Evolutionary conservation across 805 yeast genomes (phyloP).

Genomic region (Nakazawaea wyomingensis): DNA sequence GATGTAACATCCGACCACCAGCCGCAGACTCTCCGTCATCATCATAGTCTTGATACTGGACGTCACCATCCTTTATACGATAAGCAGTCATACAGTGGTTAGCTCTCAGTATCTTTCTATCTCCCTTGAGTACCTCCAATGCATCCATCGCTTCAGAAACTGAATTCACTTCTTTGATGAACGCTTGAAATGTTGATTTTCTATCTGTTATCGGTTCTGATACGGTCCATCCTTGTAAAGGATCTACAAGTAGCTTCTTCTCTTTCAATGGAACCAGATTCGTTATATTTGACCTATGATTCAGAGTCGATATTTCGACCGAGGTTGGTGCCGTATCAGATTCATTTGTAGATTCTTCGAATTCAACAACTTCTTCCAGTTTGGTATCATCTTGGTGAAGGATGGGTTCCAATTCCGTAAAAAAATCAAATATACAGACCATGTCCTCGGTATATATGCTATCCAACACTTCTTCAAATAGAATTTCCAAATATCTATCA

Average conservation of each 20-base stretch:
- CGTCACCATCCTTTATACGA: constrained; percentile 54
- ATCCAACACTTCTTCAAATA: constrained; percentile 47
- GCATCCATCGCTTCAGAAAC: constrained; percentile 61
- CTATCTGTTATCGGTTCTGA: constrained; percentile 80
- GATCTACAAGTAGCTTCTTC: constrained; percentile 26
- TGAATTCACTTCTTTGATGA: constrained; percentile 55
- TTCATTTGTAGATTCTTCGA: constrained; percentile 18
- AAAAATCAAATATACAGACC: constrained; percentile 77
- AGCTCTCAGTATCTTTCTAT: constrained; percentile 62
- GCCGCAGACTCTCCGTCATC: constrained; percentile 98
- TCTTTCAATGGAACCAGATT: constrained; percentile 9
- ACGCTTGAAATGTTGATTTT: constrained; percentile 80
- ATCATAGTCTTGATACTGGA: constrained; percentile 76
- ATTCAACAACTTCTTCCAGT: constrained; percentile 17
- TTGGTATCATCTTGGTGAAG: constrained; percentile 32
- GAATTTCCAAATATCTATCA: constrained; percentile 41
- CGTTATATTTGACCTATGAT: no score
- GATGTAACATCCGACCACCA: constrained; percentile 78
- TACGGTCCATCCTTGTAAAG: constrained; percentile 66
- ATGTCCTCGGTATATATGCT: constrained; percentile 51
- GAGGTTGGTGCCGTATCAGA: no score
- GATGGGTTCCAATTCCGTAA: constrained; percentile 59
- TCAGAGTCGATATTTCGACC: no score
- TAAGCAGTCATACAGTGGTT: constrained; percentile 84
- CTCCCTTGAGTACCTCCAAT: constrained; percentile 50